Percentiles rank a stretch among this genome's conserved stretches.
Conservation (phyloP, 345 rosid genomes). For the Syzygium oleosum region DNA sequence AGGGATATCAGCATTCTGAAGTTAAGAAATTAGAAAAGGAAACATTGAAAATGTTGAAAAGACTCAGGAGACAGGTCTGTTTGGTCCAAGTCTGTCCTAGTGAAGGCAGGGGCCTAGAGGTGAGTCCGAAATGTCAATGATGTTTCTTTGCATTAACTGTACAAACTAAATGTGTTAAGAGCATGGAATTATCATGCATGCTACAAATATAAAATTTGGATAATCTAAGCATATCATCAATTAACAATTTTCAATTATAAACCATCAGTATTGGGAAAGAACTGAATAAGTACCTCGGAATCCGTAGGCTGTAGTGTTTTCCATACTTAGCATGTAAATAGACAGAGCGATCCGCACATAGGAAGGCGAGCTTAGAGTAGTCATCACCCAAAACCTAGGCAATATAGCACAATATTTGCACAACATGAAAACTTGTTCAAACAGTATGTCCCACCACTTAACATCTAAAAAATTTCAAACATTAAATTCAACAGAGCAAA, state of each 20-base stretch:
- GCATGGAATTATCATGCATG: neutral
- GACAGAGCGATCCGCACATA: constrained; percentile 92
- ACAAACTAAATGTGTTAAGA: neutral
- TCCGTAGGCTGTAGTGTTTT: constrained; percentile 67
- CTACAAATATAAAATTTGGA: neutral
- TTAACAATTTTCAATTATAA: neutral
- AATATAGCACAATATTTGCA: neutral
- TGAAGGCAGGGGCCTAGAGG: neutral
- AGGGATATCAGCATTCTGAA: neutral
- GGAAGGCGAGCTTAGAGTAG: constrained; percentile 88
- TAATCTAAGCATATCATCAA: neutral
- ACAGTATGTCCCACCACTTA: neutral
- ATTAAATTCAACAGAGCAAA: neutral
- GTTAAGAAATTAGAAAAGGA: neutral
- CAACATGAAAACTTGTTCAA: neutral
- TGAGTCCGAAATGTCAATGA: neutral
- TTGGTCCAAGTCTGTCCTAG: neutral
- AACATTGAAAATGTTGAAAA: neutral
- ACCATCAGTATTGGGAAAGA: neutral
- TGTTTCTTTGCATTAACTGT: neutral
- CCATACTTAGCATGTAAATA: constrained; percentile 87
- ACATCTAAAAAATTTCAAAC: neutral
- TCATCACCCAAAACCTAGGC: constrained; percentile 67
- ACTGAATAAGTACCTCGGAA: constrained; percentile 56
- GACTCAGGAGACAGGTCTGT: neutral